Base-by-base conservation (phyloP, 2,329 filamentous ascomycete species). In the Helminthosporium solani region DNA sequence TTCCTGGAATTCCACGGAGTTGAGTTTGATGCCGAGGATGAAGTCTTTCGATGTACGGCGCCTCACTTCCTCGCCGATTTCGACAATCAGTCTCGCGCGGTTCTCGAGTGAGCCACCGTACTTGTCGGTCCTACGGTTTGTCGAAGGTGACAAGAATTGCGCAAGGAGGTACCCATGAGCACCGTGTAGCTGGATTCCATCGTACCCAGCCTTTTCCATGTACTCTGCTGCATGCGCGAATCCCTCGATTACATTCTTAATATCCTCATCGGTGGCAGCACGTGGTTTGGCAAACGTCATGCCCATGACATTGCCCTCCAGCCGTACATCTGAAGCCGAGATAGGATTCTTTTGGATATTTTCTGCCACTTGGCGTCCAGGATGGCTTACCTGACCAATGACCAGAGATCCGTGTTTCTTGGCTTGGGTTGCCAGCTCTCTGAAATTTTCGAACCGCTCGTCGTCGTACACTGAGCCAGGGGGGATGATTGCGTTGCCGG, bases 151-250 rank as follows among this genome's bases (percentile, higher is more conserved):
- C 2, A 76, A 56, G 60, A 76, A 76, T 38, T 75, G 73, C 1
- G 72, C 71, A 20, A 76, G 63, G n/a, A 76, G 62, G 46, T 75
- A 76, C 5, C 63, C 72, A 50, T 75, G 71, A 7, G 73, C 74
- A 15, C 68, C 74, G 50, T 77, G 75, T 6, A 77, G 60, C 49
- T 77, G 51, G 16, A 76, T 70, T 2, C 78, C 78, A 50, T 79
- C 76, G 44, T 67, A 87, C 2, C 84, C 84, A 0, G 82, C 82
- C 60, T 80, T 81, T 47, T 85, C 75, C 3, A 67, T 81, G 70
- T 78, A 86, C 56, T 82, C 78, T 0, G 82, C 82, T 0, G 82
- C 76, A 55, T 86, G 35, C 0, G 79, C 79, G 56, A 84, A 87
- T 2, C 76, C 76, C 18, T 81, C 74, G n/a, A 84, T 74, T 50